Base-by-base conservation (phyloP, 805 yeast genomes). In the Cyberlindnera saturnus region DNA sequence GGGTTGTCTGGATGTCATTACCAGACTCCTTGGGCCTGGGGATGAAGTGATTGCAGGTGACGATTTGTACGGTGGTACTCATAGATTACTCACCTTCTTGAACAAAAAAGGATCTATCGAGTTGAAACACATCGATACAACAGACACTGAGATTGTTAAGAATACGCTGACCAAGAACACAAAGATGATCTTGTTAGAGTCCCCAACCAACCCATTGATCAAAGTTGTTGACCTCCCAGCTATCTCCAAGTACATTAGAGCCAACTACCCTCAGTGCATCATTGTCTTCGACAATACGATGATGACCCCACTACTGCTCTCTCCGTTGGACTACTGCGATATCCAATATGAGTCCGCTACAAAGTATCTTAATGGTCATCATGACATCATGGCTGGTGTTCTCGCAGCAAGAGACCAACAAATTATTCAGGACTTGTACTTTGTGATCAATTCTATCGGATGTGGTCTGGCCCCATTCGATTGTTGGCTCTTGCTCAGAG, bases 321-420 rank as follows among this genome's bases (percentile, higher is more conserved):
- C 82, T 19, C 97, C 98, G 5, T 71, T 90, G 51, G 87, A 86
- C 53, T 75, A 85, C 52, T 91, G 81, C 32, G 97, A 90, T 60
- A 86, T 90, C 44, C 96, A 86, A 44, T 91, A 90, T 62, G 98
- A 90, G 62, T 81, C 91, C 11, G 97, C 95, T 14, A 90, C 98
- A 35, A 90, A 90, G 65, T 90, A 86, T 60, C 70, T 90, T 53
- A 85, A 89, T 56, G 96, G 96, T 7, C 98, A 90, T 62, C 98
- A 90, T 64, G 97, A 91, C 62, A 78, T 90, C 55, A 90, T 90
- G 98, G 96, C 96, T 19, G 98, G 98, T 44, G 80, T 86, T 14
- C 69, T 90, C 45, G 95, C 96, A 19, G 79, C 84, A 23, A 74
- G 82, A 48, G 71, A 71, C 40, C 66, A 74, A 19, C 71, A 75